Conservation (phyloP, 805 yeast genomes). For the Starmerella sp. region DNA sequence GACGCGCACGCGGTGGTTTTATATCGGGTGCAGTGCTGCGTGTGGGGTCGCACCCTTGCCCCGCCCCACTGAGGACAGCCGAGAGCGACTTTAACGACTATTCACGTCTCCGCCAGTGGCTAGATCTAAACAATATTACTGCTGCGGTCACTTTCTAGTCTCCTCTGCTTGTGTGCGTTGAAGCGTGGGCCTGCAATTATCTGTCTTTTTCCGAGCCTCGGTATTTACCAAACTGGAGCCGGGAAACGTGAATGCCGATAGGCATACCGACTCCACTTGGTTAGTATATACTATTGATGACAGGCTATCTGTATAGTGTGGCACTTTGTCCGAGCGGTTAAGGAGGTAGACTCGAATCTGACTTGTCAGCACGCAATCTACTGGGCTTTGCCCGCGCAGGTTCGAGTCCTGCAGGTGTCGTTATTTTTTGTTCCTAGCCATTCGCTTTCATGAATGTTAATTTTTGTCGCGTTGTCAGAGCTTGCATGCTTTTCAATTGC, state of each 20-base stretch:
- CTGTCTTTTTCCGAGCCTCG: no score
- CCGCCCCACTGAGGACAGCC: not conserved
- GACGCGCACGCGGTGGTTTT: not conserved
- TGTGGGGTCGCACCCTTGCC: not conserved
- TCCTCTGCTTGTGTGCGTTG: no score
- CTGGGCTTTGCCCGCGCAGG: slow-evolving; percentile 26
- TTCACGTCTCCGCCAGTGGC: not conserved
- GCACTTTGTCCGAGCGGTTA: slow-evolving; percentile 26
- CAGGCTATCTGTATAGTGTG: not conserved
- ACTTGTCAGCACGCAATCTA: slow-evolving; percentile 19
- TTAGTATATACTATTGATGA: not conserved
- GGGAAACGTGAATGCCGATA: not conserved
- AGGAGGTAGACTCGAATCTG: slow-evolving; percentile 25
- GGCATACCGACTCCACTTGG: not conserved
- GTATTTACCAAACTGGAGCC: not conserved
- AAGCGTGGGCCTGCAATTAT: no score
- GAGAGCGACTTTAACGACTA: not conserved
- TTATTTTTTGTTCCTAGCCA: slow-evolving; percentile 6
- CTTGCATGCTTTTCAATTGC: no score
- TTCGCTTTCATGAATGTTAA: not conserved
- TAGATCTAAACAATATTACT: no score
- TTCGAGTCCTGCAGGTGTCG: slow-evolving; percentile 26
- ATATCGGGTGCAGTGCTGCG: not conserved
- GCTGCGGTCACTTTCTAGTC: no score
- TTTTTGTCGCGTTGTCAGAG: no score